phyloP scores from a whole-genome alignment of 768 basidiomycete species.

The Lyophyllum atratum region DNA sequence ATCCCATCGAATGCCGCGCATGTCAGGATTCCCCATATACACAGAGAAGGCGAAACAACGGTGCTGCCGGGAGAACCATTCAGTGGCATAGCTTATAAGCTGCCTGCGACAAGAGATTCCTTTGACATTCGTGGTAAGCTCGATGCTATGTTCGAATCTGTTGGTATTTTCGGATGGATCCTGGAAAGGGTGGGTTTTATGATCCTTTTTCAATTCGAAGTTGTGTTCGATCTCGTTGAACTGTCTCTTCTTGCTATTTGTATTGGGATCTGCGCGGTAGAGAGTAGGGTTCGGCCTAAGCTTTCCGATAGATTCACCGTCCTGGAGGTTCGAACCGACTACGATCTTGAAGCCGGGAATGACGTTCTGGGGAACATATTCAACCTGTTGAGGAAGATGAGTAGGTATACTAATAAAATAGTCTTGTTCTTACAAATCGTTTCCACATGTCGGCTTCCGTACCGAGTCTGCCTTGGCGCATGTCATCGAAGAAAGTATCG shows the following conservation, averaged over 20 bases:
- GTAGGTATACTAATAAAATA: too few relatives aligned
- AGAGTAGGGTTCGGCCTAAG: slow-evolving; percentile 5
- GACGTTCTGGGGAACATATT: not conserved
- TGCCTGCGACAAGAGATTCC: slow-evolving; percentile 21
- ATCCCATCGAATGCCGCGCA: slow-evolving; percentile 6
- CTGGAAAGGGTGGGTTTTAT: slow-evolving; percentile 13
- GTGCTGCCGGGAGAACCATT: slow-evolving; percentile 15
- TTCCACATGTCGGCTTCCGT: too few relatives aligned
- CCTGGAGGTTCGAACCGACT: not conserved
- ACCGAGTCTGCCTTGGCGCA: not conserved
- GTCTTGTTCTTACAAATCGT: too few relatives aligned
- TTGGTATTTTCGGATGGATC: too few relatives aligned
- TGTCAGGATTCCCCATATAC: not conserved
- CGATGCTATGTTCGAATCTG: not conserved
- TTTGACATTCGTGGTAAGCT: not conserved
- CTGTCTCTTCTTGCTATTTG: slow-evolving; percentile 2
- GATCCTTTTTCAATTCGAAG: slow-evolving; percentile 18
- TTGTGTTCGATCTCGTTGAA: slow-evolving; percentile 8
- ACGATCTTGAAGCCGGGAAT: not conserved
- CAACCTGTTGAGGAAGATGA: too few relatives aligned
- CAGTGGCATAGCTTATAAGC: slow-evolving; percentile 22
- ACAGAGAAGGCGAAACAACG: not conserved
- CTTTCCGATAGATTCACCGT: not conserved
- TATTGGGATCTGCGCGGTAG: slow-evolving; percentile 5
- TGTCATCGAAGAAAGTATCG: not conserved